phyloP scores from a whole-genome alignment of 2,329 filamentous ascomycete species.

The Chrysoporthe cubensis region DNA sequence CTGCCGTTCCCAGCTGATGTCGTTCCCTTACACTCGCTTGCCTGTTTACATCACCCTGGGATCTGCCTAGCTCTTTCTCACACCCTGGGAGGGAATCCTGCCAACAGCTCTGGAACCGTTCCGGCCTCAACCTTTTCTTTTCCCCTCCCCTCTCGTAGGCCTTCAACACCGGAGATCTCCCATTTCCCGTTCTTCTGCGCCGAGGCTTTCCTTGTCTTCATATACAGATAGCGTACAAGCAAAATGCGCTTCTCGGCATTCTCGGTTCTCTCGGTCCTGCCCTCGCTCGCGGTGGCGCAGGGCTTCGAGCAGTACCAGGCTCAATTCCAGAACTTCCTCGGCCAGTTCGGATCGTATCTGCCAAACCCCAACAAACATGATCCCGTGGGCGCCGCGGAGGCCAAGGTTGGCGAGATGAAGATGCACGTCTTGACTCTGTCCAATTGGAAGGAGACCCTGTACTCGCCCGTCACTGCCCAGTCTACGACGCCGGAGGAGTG shows the following conservation, averaged over 20 bases:
- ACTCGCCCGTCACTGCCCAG: conserved; percentile 60
- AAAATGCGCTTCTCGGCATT: conserved; percentile 63
- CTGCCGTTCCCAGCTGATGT: conserved; percentile 18
- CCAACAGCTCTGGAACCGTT: conserved; percentile 14
- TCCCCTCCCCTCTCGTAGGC: conserved; percentile 2
- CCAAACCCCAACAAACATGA: conserved; percentile 43
- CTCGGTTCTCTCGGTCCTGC: conserved; percentile 56
- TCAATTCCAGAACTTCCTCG: conserved; percentile 66
- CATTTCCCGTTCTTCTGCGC: conserved; percentile 19
- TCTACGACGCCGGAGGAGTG: conserved; percentile 71
- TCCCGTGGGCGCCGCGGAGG: conserved; percentile 49
- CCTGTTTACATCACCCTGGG: conserved; percentile 16
- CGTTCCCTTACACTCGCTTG: conserved; percentile 15
- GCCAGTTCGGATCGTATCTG: conserved; percentile 59
- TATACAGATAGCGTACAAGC: conserved; percentile 18
- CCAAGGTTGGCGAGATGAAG: conserved; percentile 54
- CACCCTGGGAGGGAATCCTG: conserved; percentile 21
- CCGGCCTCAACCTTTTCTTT: conserved; percentile 10
- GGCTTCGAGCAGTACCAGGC: conserved; percentile 62
- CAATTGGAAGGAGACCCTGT: conserved; percentile 73
- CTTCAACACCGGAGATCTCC: neutral
- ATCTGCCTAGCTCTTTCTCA: conserved; percentile 21
- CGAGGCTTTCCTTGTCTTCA: conserved; percentile 4
- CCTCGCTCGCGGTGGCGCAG: conserved; percentile 58
- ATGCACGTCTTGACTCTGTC: conserved; percentile 65